Base-by-base conservation (phyloP, 106 monocot genomes). In the Dendrobium officinale region DNA sequence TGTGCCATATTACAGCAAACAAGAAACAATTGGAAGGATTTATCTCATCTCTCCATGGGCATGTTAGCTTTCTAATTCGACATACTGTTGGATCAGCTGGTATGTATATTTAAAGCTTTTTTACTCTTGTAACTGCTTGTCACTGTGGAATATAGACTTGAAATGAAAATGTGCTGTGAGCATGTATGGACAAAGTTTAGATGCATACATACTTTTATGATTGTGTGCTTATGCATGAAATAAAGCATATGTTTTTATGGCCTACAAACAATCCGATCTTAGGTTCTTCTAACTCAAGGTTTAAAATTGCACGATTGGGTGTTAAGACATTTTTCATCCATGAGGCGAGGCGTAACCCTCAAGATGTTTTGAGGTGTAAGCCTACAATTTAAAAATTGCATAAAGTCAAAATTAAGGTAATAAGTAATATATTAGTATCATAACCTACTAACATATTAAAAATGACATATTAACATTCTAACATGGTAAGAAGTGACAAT, bases 41-140 rank as follows among this genome's bases (percentile, higher is more conserved):
- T 56, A 81, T 95, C 44, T 95, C 97, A 42, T 91, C 97, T 84
- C 85, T 98, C n/a, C 95, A 91, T 87, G 95, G 98, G 15, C 86
- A 93, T 75, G 95, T 99, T 72, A 80, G 89, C 76, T 88, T 83
- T 80, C 95, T 95, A 87, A 88, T 99, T 44, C 91, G 95, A 26
- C 98, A 99, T 82, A 80, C 88, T 27, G 91, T 99, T 17, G 98
- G 92, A 83, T 94, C 92, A 75, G 86, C 92, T 87, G 95, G 95
- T 92, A 87, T 75, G 81, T 79, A 22, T 2, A 56, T 68, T 11
- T 41, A 55, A 40, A 59, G 20, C 20, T 47, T 15, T 26, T 48
- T 4, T 37, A 59, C 48, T 49, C 15, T 16, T 75, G 22, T 55
- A 40, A 49, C 42, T 17, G 4, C 1, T 13, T 42, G 17, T 59